Conservation (phyloP, 257 asterid genomes). For the Leptodermis oblonga region DNA sequence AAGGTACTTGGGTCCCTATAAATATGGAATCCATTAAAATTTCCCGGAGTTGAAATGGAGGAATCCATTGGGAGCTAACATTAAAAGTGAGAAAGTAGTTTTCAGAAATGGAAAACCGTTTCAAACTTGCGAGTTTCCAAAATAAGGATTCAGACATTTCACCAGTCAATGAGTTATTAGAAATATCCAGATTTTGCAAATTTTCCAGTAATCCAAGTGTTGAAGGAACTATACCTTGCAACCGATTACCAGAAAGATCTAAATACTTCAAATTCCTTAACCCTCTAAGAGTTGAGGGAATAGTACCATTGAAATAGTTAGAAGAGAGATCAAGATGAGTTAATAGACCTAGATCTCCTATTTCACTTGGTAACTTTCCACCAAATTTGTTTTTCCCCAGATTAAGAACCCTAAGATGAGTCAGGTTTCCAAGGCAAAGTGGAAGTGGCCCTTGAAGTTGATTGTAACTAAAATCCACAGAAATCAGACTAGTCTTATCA, state of each 20-base stretch:
- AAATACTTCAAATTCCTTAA: neutral
- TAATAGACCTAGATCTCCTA: neutral
- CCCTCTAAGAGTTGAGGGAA: constrained; percentile 5
- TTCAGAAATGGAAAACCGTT: neutral
- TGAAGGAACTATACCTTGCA: neutral
- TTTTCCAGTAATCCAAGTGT: constrained; percentile 8
- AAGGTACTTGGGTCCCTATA: constrained; percentile 6
- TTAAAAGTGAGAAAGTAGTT: constrained; percentile 12
- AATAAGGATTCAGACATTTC: constrained; percentile 15
- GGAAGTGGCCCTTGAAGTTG: neutral
- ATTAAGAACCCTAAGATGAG: neutral
- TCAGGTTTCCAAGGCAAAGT: neutral
- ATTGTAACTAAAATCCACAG: neutral
- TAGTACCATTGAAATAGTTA: neutral
- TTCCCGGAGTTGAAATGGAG: constrained; percentile 18
- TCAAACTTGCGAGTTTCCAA: constrained; percentile 5
- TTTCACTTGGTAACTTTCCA: neutral
- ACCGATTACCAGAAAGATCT: neutral
- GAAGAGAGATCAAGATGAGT: neutral
- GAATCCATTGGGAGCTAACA: constrained; percentile 17
- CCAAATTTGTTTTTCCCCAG: neutral
- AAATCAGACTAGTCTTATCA: neutral
- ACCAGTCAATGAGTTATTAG: constrained; percentile 7
- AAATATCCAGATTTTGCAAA: constrained; percentile 1
- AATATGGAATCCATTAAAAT: constrained; percentile 5